Percentiles rank a stretch among this genome's conserved stretches.
Evolutionary conservation across 257 asterid genomes (phyloP).

Genomic region (Fraxinus americana): DNA sequence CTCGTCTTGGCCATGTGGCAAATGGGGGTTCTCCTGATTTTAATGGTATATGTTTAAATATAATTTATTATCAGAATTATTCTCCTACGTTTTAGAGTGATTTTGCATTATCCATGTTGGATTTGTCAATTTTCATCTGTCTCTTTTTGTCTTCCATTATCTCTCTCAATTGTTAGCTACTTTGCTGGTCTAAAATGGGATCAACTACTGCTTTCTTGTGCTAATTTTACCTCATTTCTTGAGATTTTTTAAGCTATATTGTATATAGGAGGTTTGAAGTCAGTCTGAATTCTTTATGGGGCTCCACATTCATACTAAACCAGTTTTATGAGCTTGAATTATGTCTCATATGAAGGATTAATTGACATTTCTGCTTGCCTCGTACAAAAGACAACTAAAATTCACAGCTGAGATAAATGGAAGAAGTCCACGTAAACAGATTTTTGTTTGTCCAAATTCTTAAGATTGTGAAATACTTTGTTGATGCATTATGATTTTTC

Average conservation of each 20-base stretch:
- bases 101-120: background rate
- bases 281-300: background rate
- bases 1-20: slow-evolving; percentile 73
- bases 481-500: slow-evolving; percentile 25
- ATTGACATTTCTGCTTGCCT: background rate
- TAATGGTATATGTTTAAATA: slow-evolving; percentile 54
- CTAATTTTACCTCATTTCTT: background rate
- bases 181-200: background rate
- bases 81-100: background rate
- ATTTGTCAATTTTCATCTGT: no score
- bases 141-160: background rate
- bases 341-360: background rate
- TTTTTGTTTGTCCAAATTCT: slow-evolving; percentile 11
- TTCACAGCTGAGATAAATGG: background rate
- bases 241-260: background rate
- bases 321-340: slow-evolving; percentile 2
- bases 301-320: background rate
- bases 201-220: background rate
- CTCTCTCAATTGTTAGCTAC: background rate
- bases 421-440: background rate
- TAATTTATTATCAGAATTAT: background rate
- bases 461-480: background rate
- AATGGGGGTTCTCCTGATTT: slow-evolving; percentile 86
- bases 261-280: background rate
- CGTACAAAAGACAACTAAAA: background rate